phyloP scores from a whole-genome alignment of 2,329 filamentous ascomycete species.

The Diaporthe citriasiana region DNA sequence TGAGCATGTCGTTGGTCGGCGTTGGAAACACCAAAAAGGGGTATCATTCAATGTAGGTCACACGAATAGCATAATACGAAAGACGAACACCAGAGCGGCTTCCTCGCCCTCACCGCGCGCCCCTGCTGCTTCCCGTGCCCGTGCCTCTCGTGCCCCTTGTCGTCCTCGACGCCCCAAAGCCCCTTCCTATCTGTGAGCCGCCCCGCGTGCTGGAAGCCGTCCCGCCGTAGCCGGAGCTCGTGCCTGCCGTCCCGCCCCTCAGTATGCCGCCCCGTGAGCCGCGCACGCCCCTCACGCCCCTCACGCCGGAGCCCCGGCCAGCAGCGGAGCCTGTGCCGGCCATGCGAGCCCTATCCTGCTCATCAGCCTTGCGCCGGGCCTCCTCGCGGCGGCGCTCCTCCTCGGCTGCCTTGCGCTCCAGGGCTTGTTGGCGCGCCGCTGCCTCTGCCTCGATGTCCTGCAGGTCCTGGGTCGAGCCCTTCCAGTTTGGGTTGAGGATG shows the following conservation, averaged over 20 bases:
- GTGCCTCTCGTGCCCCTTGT: slow-evolving; percentile 64
- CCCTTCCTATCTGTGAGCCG: slow-evolving; percentile 61
- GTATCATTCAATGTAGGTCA: slow-evolving; percentile 43
- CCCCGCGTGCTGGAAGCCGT: slow-evolving; percentile 52
- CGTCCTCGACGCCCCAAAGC: slow-evolving; percentile 53
- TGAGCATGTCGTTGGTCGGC: slow-evolving; percentile 24
- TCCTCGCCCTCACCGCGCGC: slow-evolving; percentile 39
- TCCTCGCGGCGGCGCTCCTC: slow-evolving; percentile 84
- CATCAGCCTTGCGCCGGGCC: slow-evolving; percentile 73
- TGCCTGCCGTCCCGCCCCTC: slow-evolving; percentile 33
- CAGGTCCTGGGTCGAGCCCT: slow-evolving; percentile 88
- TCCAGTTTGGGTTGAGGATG: slow-evolving; percentile 89
- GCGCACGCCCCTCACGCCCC: slow-evolving; percentile 41
- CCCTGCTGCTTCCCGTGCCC: slow-evolving; percentile 57
- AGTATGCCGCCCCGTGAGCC: slow-evolving; percentile 39
- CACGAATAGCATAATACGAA: slow-evolving; percentile 34
- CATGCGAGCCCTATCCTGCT: slow-evolving; percentile 67
- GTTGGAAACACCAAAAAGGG: slow-evolving; percentile 35
- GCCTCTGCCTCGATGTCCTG: slow-evolving; percentile 89
- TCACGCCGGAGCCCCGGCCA: slow-evolving; percentile 33
- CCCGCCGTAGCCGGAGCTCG: slow-evolving; percentile 40
- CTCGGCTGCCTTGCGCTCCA: slow-evolving; percentile 81
- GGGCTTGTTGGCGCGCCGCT: slow-evolving; percentile 79
- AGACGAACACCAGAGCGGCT: neutral
- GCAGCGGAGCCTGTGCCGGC: slow-evolving; percentile 46